phyloP scores from a whole-genome alignment of 352 stramenopile species.

The Phytophthora podocarpi region DNA sequence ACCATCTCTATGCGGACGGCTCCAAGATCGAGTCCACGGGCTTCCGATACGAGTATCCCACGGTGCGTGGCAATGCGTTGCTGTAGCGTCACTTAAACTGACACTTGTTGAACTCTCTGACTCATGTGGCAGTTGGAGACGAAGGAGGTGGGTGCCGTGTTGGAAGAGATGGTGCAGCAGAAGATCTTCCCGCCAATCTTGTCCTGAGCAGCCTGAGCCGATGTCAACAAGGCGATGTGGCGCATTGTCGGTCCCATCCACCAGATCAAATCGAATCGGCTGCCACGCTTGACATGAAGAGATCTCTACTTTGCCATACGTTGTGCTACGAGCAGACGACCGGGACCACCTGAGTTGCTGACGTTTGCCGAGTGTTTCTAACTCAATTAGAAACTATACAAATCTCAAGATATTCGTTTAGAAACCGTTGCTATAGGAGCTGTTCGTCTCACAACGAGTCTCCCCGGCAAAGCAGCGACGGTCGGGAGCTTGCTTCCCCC shows the following conservation, averaged over 20 bases:
- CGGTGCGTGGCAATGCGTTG: conserved; percentile 34
- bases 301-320: not conserved
- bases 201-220: conserved; percentile 24
- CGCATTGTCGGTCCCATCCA: conserved; percentile 13
- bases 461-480: conserved; percentile 22
- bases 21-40: conserved; percentile 80
- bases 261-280: not conserved
- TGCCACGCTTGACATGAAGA: conserved; percentile 26
- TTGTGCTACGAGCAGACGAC: not conserved
- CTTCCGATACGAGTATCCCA: conserved; percentile 78
- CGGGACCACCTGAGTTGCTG: conserved; percentile 34
- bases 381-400: not conserved
- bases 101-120: conserved; percentile 19
- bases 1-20: conserved; percentile 80
- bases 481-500: conserved; percentile 18
- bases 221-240: conserved; percentile 13
- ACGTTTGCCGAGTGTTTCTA: not conserved
- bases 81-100: not conserved
- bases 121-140: conserved; percentile 50
- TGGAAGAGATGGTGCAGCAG: conserved; percentile 80
- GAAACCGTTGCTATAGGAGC: not conserved
- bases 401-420: not conserved
- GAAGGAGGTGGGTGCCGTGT: conserved; percentile 57
- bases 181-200: conserved; percentile 84
- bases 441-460: not conserved